Conservation (phyloP, 2,329 filamentous ascomycete species). For the Endothia cerciana region DNA sequence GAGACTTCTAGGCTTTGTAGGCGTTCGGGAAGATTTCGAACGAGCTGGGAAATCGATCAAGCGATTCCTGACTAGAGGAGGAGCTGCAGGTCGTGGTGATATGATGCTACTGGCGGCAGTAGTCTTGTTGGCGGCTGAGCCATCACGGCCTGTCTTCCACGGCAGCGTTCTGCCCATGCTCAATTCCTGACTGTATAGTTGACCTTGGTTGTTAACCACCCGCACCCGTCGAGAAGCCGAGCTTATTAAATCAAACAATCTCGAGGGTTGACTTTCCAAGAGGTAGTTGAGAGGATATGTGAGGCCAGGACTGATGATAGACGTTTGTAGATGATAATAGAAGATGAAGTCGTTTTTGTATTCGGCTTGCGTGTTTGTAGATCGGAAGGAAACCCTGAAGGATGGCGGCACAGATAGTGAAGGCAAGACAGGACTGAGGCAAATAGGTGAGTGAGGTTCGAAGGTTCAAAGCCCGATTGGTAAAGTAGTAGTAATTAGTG, state of each 20-base stretch:
- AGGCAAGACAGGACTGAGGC: not conserved
- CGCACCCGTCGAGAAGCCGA: not conserved
- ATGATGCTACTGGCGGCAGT: not conserved
- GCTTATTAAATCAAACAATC: too few species aligned
- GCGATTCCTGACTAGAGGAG: not conserved
- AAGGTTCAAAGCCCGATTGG: not conserved
- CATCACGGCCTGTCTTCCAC: constrained; percentile 19
- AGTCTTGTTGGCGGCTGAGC: not conserved
- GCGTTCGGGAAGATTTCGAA: not conserved
- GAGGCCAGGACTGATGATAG: too few species aligned
- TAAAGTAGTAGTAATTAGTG: too few species aligned
- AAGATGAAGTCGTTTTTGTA: too few species aligned
- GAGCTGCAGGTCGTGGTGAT: not conserved
- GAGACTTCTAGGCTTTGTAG: not conserved
- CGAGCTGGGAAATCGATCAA: too few species aligned
- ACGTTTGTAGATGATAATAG: too few species aligned
- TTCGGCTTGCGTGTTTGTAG: too few species aligned
- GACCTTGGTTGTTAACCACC: not conserved
- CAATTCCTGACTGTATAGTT: not conserved
- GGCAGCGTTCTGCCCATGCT: constrained; percentile 27
- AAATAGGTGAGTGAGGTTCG: not conserved
- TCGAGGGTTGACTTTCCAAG: too few species aligned
- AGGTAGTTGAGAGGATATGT: too few species aligned
- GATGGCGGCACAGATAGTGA: not conserved
- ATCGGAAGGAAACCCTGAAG: not conserved